Conservation (phyloP, 345 rosid species). For the Linum trigynum region DNA sequence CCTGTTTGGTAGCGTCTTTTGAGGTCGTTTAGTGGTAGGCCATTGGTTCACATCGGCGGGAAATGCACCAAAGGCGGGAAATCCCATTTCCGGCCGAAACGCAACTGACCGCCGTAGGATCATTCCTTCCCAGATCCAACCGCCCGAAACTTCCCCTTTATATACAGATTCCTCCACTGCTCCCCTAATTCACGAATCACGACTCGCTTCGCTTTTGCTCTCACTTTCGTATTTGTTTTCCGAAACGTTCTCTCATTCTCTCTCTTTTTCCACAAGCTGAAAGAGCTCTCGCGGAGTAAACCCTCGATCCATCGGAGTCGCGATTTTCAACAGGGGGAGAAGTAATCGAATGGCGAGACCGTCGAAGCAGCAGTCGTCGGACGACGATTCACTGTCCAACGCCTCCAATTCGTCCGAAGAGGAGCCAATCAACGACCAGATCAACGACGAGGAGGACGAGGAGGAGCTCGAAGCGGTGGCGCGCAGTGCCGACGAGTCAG, state of each 20-base stretch:
- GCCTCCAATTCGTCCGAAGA: slow-evolving; percentile 54
- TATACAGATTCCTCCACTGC: not conserved
- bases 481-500: slow-evolving; percentile 67
- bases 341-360: slow-evolving; percentile 37
- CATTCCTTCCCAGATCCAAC: not conserved
- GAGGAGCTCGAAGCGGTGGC: slow-evolving; percentile 97
- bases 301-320: slow-evolving; percentile 35
- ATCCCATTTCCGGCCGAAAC: slow-evolving; percentile 10
- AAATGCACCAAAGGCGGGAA: slow-evolving; percentile 34
- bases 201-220: slow-evolving; percentile 10
- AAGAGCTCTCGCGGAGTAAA: slow-evolving; percentile 9
- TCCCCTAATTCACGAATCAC: not conserved
- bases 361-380: slow-evolving; percentile 50
- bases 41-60: slow-evolving; percentile 16
- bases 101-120: not conserved
- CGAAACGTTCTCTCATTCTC: not conserved
- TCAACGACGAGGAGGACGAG: slow-evolving; percentile 66
- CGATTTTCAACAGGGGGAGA: not conserved
- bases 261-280: not conserved
- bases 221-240: not conserved
- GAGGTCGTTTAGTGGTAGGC: too few species aligned
- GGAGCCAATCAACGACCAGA: slow-evolving; percentile 55
- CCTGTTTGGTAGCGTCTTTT: too few species aligned
- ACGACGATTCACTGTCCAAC: slow-evolving; percentile 56
- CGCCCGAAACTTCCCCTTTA: not conserved